Evolutionary conservation across 805 yeast genomes (phyloP), one percentile per base, ranked within the genome.

Genomic region (Hanseniaspora nectarophila): DNA sequence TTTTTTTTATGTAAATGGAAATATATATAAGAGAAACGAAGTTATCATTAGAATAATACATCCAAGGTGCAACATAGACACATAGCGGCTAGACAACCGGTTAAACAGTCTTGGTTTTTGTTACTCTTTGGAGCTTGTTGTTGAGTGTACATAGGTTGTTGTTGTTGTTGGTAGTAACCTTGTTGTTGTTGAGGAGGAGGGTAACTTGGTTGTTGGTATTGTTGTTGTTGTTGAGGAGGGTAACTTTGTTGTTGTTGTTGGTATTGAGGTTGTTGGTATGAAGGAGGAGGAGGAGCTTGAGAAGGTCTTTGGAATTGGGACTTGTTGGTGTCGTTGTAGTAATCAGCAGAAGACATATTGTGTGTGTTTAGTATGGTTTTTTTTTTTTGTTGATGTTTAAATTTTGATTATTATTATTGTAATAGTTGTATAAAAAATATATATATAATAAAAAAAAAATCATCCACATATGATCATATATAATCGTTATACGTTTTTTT

Each of bases 41-140:
- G 13, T 9, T 3, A 12, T 28, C 10, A 26, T 61, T 64, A 76
- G 56, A 75, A 72, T 16, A 76, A 49, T 52, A 76, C 72, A 58
- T 76, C 80, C 54, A 76, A 58, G 24, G 80, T 72, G 61, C 77
- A 75, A 60, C 81, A 76, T 54, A 76, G 56, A 71, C 81, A 76
- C 61, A 75, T 53, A 23, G 76, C 78, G 21, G 76, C 79, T 43
- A 76, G 60, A 67, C 80, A 76, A 12, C 74, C 80, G 58, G 73
- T 64, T 58, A 74, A 64, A 63, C 80, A 76, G 55, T 67, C 74
- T 10, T 63, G 61, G 51, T 67, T 67, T 45, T 67, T 68, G 21
- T 60, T 60, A 31, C 58, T 57, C 32, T 64, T 70, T 7, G 71
- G 73, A n/a, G n/a, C n/a, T 47, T 63, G 73, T 57, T 73, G 79